Base-by-base conservation (phyloP, 2,329 filamentous ascomycete genomes). In the Ophiocordyceps camponoti-rufipedis region DNA sequence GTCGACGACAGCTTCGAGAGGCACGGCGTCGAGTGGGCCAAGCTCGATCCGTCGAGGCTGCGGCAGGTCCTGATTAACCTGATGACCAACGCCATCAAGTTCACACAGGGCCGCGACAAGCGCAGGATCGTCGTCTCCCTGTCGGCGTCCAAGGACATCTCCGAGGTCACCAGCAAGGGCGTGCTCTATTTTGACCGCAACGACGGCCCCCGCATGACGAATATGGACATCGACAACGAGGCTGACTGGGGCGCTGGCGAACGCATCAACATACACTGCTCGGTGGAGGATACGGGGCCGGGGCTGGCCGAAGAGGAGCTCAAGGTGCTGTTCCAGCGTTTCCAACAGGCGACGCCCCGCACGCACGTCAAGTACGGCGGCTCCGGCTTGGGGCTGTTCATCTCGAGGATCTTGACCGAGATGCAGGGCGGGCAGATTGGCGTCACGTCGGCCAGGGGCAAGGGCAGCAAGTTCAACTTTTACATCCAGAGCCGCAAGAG, bases 371-470 rank as follows among this genome's bases (percentile, higher is more conserved):
- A 82, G 50, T 85, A 84, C 49, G 80, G 80, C 19, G 80, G 80
- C 8, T 80, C 75, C 0, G 80, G 80, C 0, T 63, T 85, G 0
- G 80, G 80, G 0, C 64, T 88, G 1, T 87, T 86, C 62, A 87
- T 88, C 56, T 85, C 78, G 5, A 71, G 82, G 35, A 82, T 83
- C 53, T 63, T 88, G 43, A 83, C 80, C 2, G 82, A 87, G 56
- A 64, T 87, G 44, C 83, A 87, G 61, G 82, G 82, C 13, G 83
- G 83, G 2, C 80, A 85, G 56, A 85, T 87, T 46, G 82, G 82
- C 8, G 81, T 87, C 3, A 69, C 72, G 2, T 84, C 80, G 0
- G 65, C 74, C 49, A 71, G 76, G 47, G 82, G 79, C 12, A 67
- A 75, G 35, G 83, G 83, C 38, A 84, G 79, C 58, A 84, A 75